Evolutionary conservation across 306 rosid species (phyloP).

Genomic region (Pyrus pyrifolia): DNA sequence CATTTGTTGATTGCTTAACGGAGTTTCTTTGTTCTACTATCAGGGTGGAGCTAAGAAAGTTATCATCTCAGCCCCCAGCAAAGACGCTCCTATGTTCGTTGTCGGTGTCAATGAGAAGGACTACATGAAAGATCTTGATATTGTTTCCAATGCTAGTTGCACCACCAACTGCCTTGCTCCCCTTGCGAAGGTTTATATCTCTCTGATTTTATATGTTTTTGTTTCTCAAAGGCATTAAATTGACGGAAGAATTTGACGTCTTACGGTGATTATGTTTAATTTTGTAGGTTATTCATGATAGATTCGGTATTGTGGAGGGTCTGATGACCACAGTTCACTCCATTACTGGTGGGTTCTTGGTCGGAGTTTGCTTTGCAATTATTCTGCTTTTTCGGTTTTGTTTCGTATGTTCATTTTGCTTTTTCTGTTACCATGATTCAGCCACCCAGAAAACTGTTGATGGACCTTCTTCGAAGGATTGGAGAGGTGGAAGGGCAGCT

Average conservation of each 20-base stretch:
- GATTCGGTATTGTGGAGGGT: slow-evolving; percentile 91
- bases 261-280: not conserved
- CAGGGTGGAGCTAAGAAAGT: slow-evolving; percentile 96
- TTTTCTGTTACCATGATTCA: slow-evolving; percentile 27
- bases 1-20: not conserved
- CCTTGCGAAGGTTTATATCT: slow-evolving; percentile 58
- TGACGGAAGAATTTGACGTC: not conserved
- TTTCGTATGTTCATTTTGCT: not conserved
- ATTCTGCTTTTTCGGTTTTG: not conserved
- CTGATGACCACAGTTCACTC: slow-evolving; percentile 89
- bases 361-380: not conserved
- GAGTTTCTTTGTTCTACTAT: not conserved
- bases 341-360: slow-evolving; percentile 49
- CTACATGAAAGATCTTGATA: slow-evolving; percentile 56
- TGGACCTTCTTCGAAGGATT: slow-evolving; percentile 87
- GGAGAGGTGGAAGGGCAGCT: slow-evolving; percentile 99
- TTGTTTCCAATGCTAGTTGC: slow-evolving; percentile 92
- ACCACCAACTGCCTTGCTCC: slow-evolving; percentile 95
- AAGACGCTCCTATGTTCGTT: slow-evolving; percentile 90
- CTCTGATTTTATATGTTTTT: not conserved
- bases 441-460: slow-evolving; percentile 93
- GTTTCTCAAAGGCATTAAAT: not conserved
- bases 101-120: slow-evolving; percentile 91
- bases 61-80: slow-evolving; percentile 78
- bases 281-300: slow-evolving; percentile 69